Evolutionary conservation across 2,329 filamentous ascomycete genomes (phyloP).

Genomic region (Fusarium cyanostomum): DNA sequence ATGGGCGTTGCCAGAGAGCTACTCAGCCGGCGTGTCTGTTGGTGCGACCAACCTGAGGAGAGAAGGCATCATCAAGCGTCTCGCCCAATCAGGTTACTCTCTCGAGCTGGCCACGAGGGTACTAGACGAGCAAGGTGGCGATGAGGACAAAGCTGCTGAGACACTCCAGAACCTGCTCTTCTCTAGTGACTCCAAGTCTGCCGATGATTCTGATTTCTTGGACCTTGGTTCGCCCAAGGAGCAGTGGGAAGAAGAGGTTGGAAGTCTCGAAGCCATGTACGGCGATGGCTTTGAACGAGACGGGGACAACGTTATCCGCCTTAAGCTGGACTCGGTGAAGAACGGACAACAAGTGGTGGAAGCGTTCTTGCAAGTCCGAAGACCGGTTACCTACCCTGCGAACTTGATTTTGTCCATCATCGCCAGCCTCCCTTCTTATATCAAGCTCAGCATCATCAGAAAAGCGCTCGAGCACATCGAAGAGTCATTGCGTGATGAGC

Average conservation of each 20-base stretch:
- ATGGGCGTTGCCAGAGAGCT: conserved; percentile 92
- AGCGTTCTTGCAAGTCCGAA: conserved; percentile 72
- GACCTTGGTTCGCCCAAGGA: conserved; percentile 65
- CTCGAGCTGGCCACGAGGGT: conserved; percentile 82
- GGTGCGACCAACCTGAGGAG: conserved; percentile 82
- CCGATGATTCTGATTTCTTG: conserved; percentile 52
- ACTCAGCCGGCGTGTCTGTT: conserved; percentile 88
- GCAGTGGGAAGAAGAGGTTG: conserved; percentile 86
- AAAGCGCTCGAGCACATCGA: conserved; percentile 77
- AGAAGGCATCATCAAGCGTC: conserved; percentile 83
- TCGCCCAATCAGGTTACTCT: conserved; percentile 86
- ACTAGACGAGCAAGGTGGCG: conserved; percentile 73
- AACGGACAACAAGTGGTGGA: conserved; percentile 63
- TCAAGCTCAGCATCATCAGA: conserved; percentile 87
- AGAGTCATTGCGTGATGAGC: conserved; percentile 78
- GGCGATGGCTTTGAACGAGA: conserved; percentile 74
- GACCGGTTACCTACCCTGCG: conserved; percentile 77
- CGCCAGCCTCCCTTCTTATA: conserved; percentile 84
- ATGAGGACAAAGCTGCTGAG: conserved; percentile 82
- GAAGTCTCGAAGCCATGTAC: conserved; percentile 85
- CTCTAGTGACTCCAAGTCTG: conserved; percentile 16
- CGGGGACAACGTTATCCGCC: conserved; percentile 72
- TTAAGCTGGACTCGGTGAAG: conserved; percentile 68
- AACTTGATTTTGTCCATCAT: conserved; percentile 75
- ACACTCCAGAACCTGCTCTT: conserved; percentile 71